These are phyloP conservation scores for Flaveria bidentis DNA, from an alignment of 129 eudicot genomes.

Conservation along the genomic window DNA sequence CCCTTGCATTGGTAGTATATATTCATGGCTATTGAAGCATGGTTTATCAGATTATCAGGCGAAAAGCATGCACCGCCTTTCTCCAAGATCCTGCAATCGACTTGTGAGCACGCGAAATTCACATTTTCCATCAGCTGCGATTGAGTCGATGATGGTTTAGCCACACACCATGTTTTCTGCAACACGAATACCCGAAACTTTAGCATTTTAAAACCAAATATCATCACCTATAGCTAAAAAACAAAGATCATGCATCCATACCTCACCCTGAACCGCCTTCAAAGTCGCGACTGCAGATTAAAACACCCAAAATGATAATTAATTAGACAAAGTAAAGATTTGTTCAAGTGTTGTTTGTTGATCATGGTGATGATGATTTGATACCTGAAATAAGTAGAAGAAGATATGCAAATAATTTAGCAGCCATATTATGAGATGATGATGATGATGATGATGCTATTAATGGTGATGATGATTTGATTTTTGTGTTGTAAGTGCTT, in stretches of 20 bases:
- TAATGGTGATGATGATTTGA: slow-evolving; percentile 11
- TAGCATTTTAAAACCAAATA: not conserved
- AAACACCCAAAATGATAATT: not conserved
- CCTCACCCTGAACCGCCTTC: slow-evolving; percentile 20
- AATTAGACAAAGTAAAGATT: not conserved
- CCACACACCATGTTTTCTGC: slow-evolving; percentile 96
- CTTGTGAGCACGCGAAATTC: slow-evolving; percentile 62
- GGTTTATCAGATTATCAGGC: slow-evolving; percentile 65
- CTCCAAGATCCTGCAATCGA: slow-evolving; percentile 58
- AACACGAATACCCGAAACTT: not conserved
- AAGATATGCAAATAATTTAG: slow-evolving; percentile 24
- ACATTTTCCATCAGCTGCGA: slow-evolving; percentile 43
- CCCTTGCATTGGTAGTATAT: slow-evolving; percentile 70
- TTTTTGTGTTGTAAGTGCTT: slow-evolving; percentile 29
- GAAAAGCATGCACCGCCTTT: slow-evolving; percentile 59
- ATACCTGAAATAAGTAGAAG: slow-evolving; percentile 39
- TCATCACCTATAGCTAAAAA: not conserved
- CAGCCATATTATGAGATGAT: slow-evolving; percentile 26
- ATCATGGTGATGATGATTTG: not conserved
- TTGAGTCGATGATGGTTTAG: slow-evolving; percentile 69
- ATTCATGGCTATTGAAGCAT: slow-evolving; percentile 89
- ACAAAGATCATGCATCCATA: slow-evolving; percentile 1
- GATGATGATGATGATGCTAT: slow-evolving; percentile 17
- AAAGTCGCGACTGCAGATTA: slow-evolving; percentile 24
- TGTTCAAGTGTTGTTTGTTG: slow-evolving; percentile 2